Evolutionary conservation across 148 eudicot genomes (phyloP), one percentile per base, ranked within the genome.

Genomic region (Nepenthes gracilis): DNA sequence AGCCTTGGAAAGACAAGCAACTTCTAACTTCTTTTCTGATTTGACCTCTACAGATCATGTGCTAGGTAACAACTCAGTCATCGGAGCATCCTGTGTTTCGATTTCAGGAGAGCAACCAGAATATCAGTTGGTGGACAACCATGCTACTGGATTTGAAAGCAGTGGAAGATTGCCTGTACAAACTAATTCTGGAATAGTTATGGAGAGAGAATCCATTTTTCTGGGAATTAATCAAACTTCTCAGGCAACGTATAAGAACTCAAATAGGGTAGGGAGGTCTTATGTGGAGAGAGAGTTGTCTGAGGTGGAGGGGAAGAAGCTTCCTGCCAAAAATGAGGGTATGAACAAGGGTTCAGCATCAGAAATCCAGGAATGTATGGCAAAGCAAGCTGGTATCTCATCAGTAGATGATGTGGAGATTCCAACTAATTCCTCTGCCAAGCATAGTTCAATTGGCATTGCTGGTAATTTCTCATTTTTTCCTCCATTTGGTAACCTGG

Each of bases 11-110:
- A 76, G 78, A 64, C 76, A 77, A 66, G 74, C 67, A 56, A 40
- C 70, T 9, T 70, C 85, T 68, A 76, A 66, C 47, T 67, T 60
- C 36, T 75, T 70, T 66, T 69, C 81, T 49, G 78, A 77, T 60
- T 67, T 79, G 54, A 64, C 75, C 75, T 70, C 85, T 40, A 55
- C 77, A 64, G 94, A 82, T 62, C 74, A 70, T 55, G 84, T 35
- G 80, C 71, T 67, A 8, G 68, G 62, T 23, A 74, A 66, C 64
- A 74, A 70, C 61, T 62, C 74, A 6, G 78, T 72, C 75, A 56
- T 67, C 49, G 37, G 67, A 48, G 75, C 82, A 51, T 64, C 93
- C 62, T 83, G 72, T 78, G 78, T 78, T 65, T 73, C 76, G 64
- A 77, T 72, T 66, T 64, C 84, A 10, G 84, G 78, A 37, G 82